phyloP scores from a whole-genome alignment of 495 filamentous ascomycete species.

The Poronia punctata region DNA sequence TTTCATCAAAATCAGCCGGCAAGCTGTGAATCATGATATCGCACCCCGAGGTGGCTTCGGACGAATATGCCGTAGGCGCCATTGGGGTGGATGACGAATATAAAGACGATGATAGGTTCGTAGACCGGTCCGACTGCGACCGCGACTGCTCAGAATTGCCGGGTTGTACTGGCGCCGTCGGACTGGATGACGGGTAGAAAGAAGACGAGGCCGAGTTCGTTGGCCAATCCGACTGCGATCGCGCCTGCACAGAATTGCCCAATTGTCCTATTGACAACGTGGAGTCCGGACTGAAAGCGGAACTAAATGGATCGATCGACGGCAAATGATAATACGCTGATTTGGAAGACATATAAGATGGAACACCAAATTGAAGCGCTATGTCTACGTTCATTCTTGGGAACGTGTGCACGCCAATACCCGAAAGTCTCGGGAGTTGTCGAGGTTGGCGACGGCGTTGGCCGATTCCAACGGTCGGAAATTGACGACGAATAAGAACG shows the following conservation, averaged over 20 bases:
- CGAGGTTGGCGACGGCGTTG: too few relatives aligned
- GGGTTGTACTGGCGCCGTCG: conserved; percentile 34
- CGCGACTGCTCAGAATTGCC: conserved; percentile 23
- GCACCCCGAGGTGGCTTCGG: conserved; percentile 24
- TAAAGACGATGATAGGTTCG: conserved; percentile 21
- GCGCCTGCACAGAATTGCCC: too few relatives aligned
- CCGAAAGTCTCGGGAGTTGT: too few relatives aligned
- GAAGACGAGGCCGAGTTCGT: too few relatives aligned
- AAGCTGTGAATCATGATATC: conserved; percentile 64
- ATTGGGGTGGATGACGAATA: too few relatives aligned
- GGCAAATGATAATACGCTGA: conserved; percentile 26
- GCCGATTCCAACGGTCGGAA: too few relatives aligned
- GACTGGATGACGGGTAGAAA: conserved; percentile 22
- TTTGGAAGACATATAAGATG: conserved; percentile 26
- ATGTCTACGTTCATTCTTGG: conserved; percentile 39
- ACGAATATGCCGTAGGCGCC: too few relatives aligned
- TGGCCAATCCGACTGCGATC: too few relatives aligned
- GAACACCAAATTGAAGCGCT: conserved; percentile 26
- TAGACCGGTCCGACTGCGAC: conserved; percentile 27
- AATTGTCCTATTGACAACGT: too few relatives aligned
- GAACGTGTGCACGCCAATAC: conserved; percentile 34
- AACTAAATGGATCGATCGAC: too few relatives aligned
- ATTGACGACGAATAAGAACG: too few relatives aligned
- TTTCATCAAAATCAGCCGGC: conserved; percentile 62
- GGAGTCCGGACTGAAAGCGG: too few relatives aligned